Evolutionary conservation across 1,139 yeast species (phyloP).

Genomic region (Chernovozyma sophiae-reginae): DNA sequence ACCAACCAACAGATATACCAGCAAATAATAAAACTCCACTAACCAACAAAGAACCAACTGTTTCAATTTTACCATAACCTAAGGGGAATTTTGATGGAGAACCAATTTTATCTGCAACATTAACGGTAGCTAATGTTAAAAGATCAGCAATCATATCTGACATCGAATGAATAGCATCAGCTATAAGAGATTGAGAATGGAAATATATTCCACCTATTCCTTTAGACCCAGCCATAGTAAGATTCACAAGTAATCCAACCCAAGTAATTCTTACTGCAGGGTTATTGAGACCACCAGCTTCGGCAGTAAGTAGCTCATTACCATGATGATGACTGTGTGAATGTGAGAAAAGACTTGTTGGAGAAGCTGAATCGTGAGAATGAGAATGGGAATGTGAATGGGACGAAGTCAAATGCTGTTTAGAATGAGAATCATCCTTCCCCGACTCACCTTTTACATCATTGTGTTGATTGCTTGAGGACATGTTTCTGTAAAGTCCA

Average conservation of each 20-base stretch:
- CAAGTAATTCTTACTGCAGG: slow-evolving; percentile 94
- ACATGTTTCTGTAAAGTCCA: not conserved
- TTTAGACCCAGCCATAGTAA: slow-evolving; percentile 81
- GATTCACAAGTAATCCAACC: slow-evolving; percentile 81
- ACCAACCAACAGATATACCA: slow-evolving; percentile 90
- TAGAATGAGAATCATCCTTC: not conserved
- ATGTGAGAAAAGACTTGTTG: slow-evolving; percentile 16
- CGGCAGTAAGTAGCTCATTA: slow-evolving; percentile 31
- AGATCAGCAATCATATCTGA: slow-evolving; percentile 89
- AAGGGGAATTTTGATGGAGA: slow-evolving; percentile 61
- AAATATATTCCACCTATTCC: slow-evolving; percentile 86
- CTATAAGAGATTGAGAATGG: slow-evolving; percentile 91
- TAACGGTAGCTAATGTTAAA: slow-evolving; percentile 83
- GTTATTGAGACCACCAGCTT: slow-evolving; percentile 40
- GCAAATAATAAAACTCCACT: slow-evolving; percentile 80
- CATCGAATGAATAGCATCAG: slow-evolving; percentile 90
- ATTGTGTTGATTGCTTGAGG: not conserved
- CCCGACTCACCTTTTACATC: not conserved
- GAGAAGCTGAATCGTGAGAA: slow-evolving; percentile 12
- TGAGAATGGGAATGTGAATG: slow-evolving; percentile 14
- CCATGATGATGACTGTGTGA: slow-evolving; percentile 37
- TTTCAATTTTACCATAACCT: slow-evolving; percentile 91
- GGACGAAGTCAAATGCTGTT: not conserved
- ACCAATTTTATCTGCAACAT: slow-evolving; percentile 68
- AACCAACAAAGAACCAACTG: slow-evolving; percentile 86